phyloP scores from a whole-genome alignment of 495 filamentous ascomycete species.

The Massariosphaeria phaeospora region DNA sequence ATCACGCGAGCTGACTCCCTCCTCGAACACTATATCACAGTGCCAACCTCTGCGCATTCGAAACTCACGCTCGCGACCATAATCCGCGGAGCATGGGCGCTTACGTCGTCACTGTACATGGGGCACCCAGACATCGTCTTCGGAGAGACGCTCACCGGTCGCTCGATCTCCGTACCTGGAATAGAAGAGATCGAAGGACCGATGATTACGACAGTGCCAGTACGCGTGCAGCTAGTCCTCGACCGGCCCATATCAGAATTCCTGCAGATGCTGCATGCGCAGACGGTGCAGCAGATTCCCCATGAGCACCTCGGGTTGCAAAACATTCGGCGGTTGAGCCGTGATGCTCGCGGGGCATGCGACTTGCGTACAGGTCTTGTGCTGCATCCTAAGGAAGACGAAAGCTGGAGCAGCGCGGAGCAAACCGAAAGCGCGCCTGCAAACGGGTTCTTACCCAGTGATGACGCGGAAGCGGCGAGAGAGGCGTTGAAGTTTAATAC shows the following conservation, averaged over 20 bases:
- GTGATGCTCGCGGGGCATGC: conserved; percentile 22
- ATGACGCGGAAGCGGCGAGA: conserved; percentile 52
- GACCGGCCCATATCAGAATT: conserved; percentile 7
- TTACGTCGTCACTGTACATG: conserved; percentile 37
- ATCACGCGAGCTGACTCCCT: conserved; percentile 51
- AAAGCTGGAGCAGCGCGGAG: conserved; percentile 30
- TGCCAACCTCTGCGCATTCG: conserved; percentile 40
- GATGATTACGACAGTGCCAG: conserved; percentile 33
- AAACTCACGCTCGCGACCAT: conserved; percentile 54
- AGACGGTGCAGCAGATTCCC: conserved; percentile 19
- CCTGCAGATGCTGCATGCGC: conserved; percentile 27
- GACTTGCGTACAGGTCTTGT: conserved; percentile 27
- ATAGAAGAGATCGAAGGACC: conserved; percentile 33
- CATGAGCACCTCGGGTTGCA: conserved; percentile 33
- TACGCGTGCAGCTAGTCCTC: conserved; percentile 20
- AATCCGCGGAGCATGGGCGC: conserved; percentile 60
- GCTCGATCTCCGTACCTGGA: conserved; percentile 21
- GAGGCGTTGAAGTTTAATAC: conserved; percentile 65
- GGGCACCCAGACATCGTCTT: conserved; percentile 41
- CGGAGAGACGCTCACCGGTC: conserved; percentile 32
- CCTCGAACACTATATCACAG: conserved; percentile 48
- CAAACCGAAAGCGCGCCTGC: conserved; percentile 42
- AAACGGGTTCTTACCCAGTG: conserved; percentile 42
- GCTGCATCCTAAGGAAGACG: conserved; percentile 34
- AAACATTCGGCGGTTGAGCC: conserved; percentile 25